These are phyloP conservation scores for Trichophyton mentagrophytes DNA, from an alignment of 2,329 filamentous ascomycete genomes.

Conservation along the genomic window DNA sequence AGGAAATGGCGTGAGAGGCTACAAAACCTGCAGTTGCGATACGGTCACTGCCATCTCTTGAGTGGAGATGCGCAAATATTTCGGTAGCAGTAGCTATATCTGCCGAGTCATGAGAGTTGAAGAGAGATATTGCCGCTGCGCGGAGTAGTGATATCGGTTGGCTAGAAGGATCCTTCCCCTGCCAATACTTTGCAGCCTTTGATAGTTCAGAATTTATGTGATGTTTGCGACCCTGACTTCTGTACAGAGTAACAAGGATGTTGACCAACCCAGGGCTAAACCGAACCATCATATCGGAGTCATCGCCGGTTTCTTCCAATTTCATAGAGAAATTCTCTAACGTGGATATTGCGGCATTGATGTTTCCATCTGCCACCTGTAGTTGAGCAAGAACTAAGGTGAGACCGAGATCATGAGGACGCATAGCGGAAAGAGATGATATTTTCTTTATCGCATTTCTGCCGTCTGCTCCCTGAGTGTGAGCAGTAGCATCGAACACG, in stretches of 20 bases:
- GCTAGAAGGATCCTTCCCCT: conserved; percentile 45
- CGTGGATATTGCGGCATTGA: conserved; percentile 58
- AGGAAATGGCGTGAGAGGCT: conserved; percentile 56
- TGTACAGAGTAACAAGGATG: conserved; percentile 66
- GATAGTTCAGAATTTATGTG: conserved; percentile 62
- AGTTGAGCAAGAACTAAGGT: conserved; percentile 69
- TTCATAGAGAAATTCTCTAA: conserved; percentile 63
- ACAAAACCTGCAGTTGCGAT: conserved; percentile 71
- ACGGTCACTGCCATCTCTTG: conserved; percentile 51
- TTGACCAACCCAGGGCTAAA: conserved; percentile 78
- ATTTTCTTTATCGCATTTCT: conserved; percentile 59
- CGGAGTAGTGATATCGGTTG: conserved; percentile 55
- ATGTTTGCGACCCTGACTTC: conserved; percentile 57
- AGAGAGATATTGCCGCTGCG: conserved; percentile 69
- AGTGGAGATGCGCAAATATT: conserved; percentile 63
- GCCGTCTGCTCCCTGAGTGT: conserved; percentile 49
- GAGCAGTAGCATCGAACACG: conserved; percentile 61
- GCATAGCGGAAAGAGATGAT: conserved; percentile 54
- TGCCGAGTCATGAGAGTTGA: conserved; percentile 57
- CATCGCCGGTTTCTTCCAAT: conserved; percentile 50
- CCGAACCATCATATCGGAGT: conserved; percentile 53
- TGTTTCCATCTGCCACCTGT: conserved; percentile 59
- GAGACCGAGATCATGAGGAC: conserved; percentile 69
- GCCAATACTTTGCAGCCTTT: conserved; percentile 73
- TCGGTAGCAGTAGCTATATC: conserved; percentile 59